These are phyloP conservation scores for Tetrahymena borealis DNA, from an alignment of 73 alveolate genomes.

Conservation along the genomic window DNA sequence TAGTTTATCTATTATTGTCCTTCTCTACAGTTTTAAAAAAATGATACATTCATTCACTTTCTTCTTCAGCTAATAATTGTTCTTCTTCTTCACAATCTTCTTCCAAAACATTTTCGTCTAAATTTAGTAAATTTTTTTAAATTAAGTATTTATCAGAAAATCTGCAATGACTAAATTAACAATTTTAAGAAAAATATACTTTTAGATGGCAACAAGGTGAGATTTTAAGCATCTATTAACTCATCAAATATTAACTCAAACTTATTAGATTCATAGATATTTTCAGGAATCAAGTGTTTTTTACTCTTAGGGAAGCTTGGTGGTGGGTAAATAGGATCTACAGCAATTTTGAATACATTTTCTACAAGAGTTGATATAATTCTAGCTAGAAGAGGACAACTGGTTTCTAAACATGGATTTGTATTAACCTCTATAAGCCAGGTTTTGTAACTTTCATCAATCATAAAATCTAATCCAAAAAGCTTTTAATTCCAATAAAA, in stretches of 20 bases:
- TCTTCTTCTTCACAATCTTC: background rate
- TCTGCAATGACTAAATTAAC: background rate
- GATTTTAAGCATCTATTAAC: background rate
- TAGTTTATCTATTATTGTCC: too few species aligned
- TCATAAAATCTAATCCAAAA: constrained; percentile 91
- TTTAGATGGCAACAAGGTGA: background rate
- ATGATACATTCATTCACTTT: background rate
- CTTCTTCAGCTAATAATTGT: background rate
- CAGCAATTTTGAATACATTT: constrained; percentile 78
- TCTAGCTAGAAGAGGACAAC: constrained; percentile 86
- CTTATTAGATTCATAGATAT: constrained; percentile 20
- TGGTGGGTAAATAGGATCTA: constrained; percentile 77
- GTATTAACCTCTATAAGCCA: constrained; percentile 89
- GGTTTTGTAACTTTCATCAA: constrained; percentile 79
- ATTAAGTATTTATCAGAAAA: background rate
- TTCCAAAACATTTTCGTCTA: background rate
- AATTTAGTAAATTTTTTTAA: too few species aligned
- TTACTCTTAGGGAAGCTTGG: constrained; percentile 37
- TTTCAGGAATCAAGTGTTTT: constrained; percentile 35
- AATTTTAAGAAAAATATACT: background rate
- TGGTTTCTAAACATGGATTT: constrained; percentile 89
- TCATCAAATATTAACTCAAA: constrained; percentile 42
- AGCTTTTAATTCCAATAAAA: constrained; percentile 61
- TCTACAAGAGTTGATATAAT: constrained; percentile 83
- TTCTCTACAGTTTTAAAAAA: too few species aligned